A percentile compares a stretch with the other conserved stretches of the same genome.
Evolutionary conservation across 2,329 filamentous ascomycete species (phyloP).

Genomic region (Pseudofabraea citricarpa): DNA sequence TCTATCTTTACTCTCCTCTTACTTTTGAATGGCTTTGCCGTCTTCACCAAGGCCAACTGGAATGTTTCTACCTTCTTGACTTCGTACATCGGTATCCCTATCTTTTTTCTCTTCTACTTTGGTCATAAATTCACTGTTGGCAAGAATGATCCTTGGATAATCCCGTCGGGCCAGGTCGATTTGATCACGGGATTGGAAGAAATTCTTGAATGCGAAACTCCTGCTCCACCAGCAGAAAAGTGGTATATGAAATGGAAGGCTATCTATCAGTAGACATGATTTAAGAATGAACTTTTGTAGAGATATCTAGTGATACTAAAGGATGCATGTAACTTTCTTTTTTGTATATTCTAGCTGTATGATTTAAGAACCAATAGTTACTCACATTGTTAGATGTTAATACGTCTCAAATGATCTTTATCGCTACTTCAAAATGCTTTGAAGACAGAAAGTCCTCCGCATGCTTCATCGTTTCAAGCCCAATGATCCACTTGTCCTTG

Average conservation of each 20-base stretch:
- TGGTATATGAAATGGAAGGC: conserved; percentile 1
- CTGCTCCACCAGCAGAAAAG: not conserved
- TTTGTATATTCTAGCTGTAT: too few relatives aligned
- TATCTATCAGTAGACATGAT: not conserved
- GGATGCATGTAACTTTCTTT: too few relatives aligned
- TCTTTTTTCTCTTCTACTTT: conserved; percentile 53
- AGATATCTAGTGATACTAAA: too few relatives aligned
- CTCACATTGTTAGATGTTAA: too few relatives aligned
- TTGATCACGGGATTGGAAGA: not conserved
- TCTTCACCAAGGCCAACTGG: conserved; percentile 57
- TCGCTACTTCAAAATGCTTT: too few relatives aligned
- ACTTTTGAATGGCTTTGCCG: conserved; percentile 59
- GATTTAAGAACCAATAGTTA: too few relatives aligned
- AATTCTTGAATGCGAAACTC: not conserved
- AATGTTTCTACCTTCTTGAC: conserved; percentile 52
- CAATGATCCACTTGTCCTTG: too few relatives aligned
- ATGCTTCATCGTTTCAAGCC: too few relatives aligned
- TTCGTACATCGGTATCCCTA: conserved; percentile 58
- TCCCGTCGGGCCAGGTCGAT: not conserved
- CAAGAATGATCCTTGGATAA: conserved; percentile 35
- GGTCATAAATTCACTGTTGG: conserved; percentile 41
- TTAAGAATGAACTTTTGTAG: too few relatives aligned
- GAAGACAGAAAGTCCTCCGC: too few relatives aligned
- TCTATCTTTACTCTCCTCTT: conserved; percentile 43
- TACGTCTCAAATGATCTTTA: too few relatives aligned